Conservation (phyloP, 2,329 filamentous ascomycete genomes). For the Immersiporthe knoxdaviesiana region DNA sequence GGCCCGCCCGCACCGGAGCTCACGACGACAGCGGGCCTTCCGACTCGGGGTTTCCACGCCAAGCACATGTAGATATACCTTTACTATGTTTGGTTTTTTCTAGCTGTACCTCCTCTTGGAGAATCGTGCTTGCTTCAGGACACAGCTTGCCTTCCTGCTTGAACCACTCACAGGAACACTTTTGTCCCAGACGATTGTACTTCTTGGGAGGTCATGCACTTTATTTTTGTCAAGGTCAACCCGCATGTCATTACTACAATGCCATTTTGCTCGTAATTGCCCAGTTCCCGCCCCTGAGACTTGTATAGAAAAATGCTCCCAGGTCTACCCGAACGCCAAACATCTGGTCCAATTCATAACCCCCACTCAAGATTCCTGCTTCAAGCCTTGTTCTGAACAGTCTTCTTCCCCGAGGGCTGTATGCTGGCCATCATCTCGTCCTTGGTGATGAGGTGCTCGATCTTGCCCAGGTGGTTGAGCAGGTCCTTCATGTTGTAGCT, state of each 20-base stretch:
- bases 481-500: slow-evolving; percentile 83
- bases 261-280: slow-evolving; percentile 10
- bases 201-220: neutral
- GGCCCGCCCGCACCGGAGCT: neutral
- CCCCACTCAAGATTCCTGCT: neutral
- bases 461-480: slow-evolving; percentile 76
- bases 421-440: slow-evolving; percentile 99
- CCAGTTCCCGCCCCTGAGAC: slow-evolving; percentile 12
- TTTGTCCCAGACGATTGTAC: neutral
- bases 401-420: slow-evolving; percentile 57
- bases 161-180: too few species aligned
- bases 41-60: neutral
- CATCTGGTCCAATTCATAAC: slow-evolving; percentile 14
- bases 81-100: too few species aligned
- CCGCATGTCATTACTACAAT: slow-evolving; percentile 3
- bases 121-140: too few species aligned
- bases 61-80: neutral
- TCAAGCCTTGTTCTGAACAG: slow-evolving; percentile 21
- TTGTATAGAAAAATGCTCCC: slow-evolving; percentile 8
- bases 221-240: too few species aligned
- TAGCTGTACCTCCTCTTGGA: too few species aligned
- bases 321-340: slow-evolving; percentile 11
- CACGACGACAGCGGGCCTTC: neutral
- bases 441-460: slow-evolving; percentile 98
- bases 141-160: too few species aligned